These are phyloP conservation scores for Berkeleyomyces rouxiae DNA, from an alignment of 2,329 filamentous ascomycete species.

Conservation along the genomic window DNA sequence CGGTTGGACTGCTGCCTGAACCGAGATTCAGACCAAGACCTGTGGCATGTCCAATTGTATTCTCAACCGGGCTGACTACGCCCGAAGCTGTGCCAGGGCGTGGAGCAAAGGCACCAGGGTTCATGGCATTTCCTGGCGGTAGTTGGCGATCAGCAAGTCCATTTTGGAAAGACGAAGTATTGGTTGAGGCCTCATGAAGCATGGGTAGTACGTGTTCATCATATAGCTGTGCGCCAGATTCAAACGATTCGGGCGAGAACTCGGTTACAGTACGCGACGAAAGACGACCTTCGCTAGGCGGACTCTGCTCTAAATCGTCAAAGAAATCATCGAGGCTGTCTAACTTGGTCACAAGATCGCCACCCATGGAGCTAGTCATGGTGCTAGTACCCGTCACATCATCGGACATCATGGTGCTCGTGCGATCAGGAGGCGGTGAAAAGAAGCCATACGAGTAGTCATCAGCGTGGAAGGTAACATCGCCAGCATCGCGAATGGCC, in stretches of 20 bases:
- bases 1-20: not conserved
- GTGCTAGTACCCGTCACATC: conserved; percentile 55
- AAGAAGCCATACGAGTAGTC: conserved; percentile 74
- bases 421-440: conserved; percentile 54
- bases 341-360: conserved; percentile 65
- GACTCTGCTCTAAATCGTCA: conserved; percentile 45
- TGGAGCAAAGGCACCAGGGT: conserved; percentile 39
- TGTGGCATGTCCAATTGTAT: conserved; percentile 27
- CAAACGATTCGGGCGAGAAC: conserved; percentile 47
- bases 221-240: conserved; percentile 68
- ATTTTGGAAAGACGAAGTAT: conserved; percentile 69
- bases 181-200: conserved; percentile 67
- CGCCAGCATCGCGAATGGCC: conserved; percentile 72
- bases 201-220: conserved; percentile 88
- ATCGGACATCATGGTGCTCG: conserved; percentile 86
- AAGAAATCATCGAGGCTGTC: conserved; percentile 74
- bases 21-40: not conserved
- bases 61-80: conserved; percentile 33
- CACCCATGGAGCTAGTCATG: conserved; percentile 30
- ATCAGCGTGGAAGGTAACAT: conserved; percentile 84
- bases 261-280: conserved; percentile 48
- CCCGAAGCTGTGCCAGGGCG: conserved; percentile 17
- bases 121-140: conserved; percentile 45
- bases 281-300: conserved; percentile 36
- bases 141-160: conserved; percentile 63